Evolutionary conservation across 2,329 filamentous ascomycete species (phyloP).

Genomic region (Sphaceloma murrayae): DNA sequence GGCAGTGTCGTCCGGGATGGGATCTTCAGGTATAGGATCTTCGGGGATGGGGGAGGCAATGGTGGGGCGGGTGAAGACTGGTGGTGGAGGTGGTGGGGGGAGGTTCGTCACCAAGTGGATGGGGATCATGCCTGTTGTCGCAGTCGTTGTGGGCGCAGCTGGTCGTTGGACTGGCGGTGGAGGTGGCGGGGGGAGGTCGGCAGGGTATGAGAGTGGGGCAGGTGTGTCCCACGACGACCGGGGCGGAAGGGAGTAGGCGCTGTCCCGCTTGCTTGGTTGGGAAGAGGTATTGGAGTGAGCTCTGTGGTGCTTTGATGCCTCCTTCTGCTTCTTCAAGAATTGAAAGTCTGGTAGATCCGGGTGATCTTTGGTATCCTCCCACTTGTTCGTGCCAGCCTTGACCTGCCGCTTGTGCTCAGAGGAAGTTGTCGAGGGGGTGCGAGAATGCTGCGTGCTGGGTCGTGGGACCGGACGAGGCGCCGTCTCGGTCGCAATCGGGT

Average conservation of each 20-base stretch:
- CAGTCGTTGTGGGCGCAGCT: not conserved
- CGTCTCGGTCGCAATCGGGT: not conserved
- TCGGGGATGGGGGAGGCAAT: constrained; percentile 11
- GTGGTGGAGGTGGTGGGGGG: not conserved
- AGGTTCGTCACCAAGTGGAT: constrained; percentile 2
- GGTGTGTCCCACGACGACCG: constrained; percentile 9
- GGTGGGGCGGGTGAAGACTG: constrained; percentile 10
- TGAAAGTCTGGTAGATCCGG: constrained; percentile 13
- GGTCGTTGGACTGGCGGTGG: constrained; percentile 7
- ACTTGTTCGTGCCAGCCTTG: constrained; percentile 9
- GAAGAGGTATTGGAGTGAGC: constrained; percentile 6
- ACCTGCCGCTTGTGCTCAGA: not conserved
- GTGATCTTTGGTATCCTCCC: constrained; percentile 13
- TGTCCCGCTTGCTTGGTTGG: constrained; percentile 10
- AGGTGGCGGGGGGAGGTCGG: constrained; percentile 3
- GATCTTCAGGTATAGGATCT: not conserved
- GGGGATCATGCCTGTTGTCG: constrained; percentile 8
- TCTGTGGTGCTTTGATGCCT: constrained; percentile 4
- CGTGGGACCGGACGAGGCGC: not conserved
- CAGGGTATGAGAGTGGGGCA: not conserved
- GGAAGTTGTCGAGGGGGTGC: constrained; percentile 4
- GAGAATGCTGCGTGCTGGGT: not conserved
- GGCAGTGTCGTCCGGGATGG: not conserved
- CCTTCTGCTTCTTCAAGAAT: constrained; percentile 8
- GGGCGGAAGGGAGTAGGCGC: constrained; percentile 3